phyloP scores from a whole-genome alignment of 805 yeast genomes.

The Pichia exigua region DNA sequence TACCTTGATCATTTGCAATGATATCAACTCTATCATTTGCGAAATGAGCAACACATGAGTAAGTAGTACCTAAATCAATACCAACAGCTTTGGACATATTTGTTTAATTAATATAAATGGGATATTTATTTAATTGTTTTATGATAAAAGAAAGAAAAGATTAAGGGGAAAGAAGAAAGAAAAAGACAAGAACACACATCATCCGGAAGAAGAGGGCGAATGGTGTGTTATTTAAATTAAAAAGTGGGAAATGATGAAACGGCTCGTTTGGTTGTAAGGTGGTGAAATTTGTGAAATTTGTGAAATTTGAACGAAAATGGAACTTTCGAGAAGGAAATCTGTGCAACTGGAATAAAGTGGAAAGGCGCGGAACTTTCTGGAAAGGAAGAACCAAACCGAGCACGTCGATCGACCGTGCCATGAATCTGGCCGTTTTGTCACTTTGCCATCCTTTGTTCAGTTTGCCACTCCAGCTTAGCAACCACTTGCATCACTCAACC shows the following conservation, averaged over 20 bases:
- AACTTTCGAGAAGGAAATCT: not conserved
- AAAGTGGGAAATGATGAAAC: not conserved
- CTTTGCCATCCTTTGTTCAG: no score
- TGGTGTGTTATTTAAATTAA: not conserved
- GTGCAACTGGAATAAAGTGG: not conserved
- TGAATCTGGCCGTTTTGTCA: no score
- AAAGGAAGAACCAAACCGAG: not conserved
- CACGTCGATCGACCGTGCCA: not conserved
- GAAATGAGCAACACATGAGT: conserved; percentile 95
- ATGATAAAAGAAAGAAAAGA: not conserved
- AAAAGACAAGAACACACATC: not conserved
- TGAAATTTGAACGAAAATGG: not conserved
- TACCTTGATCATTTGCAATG: conserved; percentile 97
- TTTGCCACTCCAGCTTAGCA: no score
- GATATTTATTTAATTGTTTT: not conserved
- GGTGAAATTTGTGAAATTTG: not conserved
- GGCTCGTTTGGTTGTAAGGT: not conserved
- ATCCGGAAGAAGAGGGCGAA: not conserved
- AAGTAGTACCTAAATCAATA: conserved; percentile 82
- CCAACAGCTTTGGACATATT: conserved; percentile 52
- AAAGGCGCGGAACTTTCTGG: not conserved
- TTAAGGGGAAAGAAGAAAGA: not conserved
- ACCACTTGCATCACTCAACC: no score
- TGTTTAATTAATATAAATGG: not conserved
- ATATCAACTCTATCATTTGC: conserved; percentile 89